Base-by-base conservation (phyloP, 2,329 filamentous ascomycete genomes). In the Paracoccidioides brasiliensis region DNA sequence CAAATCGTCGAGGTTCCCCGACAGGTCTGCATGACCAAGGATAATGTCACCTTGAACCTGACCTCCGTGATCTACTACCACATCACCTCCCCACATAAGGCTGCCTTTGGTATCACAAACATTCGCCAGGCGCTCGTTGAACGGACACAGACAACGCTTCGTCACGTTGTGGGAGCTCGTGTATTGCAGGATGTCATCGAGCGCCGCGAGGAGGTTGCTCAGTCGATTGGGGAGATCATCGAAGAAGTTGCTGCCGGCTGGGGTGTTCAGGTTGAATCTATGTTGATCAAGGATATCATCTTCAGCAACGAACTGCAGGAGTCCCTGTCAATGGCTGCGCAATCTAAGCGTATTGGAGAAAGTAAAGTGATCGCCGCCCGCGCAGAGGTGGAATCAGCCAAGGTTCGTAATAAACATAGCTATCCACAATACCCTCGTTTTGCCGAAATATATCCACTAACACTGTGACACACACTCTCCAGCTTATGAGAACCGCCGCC, bases 61-160 rank as follows among this genome's bases (percentile, higher is more conserved):
- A 97, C 90, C 50, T 95, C 88, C 5, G 93, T 98, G 69, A 96
- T 98, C 75, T 98, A 98, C 80, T 98, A 98, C 77, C 90, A 95
- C 78, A 91, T 98, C 67, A 87, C 85, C 55, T 86, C 87, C 33
- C 93, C 93, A 0, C 91, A 97, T 80, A 96, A 95, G 76, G 90
- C 91, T 57, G 91, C 93, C 58, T 98, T 97, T 69, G 93, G 93
- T 63, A 96, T 98, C 70, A 80, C 85, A 73, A 93, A 97, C 71
- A 86, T 98, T 59, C 86, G 87, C 64, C 90, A 95, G 74, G 93
- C 93, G n/a, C 86, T 98, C 51, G 80, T 98, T 61, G 93, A 98
- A 80, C 90, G 93, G 59, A 98, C 93, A 1, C 93, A 98, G 76
- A 98, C 93, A 44, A 98, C 93, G 0, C 82, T 98, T 53, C 89